Evolutionary conservation across 1,284 basidiomycete species (phyloP).

Genomic region (Limonomyces culmigenus): DNA sequence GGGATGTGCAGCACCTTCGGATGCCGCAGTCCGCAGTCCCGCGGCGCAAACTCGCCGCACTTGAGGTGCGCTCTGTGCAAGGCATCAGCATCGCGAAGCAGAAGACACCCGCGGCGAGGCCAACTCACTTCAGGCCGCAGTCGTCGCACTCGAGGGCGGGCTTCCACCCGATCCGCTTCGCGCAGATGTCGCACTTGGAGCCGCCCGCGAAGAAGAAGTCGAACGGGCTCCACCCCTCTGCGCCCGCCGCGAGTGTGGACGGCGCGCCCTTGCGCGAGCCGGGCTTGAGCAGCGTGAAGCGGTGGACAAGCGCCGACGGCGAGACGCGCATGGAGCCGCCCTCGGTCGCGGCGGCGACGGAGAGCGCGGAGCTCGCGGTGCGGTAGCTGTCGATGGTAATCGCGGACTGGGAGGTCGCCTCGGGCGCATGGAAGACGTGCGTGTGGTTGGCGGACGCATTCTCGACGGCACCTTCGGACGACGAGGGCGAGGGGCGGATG

Average conservation of each 20-base stretch:
- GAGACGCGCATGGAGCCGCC: slow-evolving; percentile 46
- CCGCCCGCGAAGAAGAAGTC: slow-evolving; percentile 62
- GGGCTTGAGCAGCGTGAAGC: slow-evolving; percentile 75
- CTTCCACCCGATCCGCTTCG: slow-evolving; percentile 72
- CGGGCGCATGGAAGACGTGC: slow-evolving; percentile 9
- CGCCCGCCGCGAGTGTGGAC: slow-evolving; percentile 7
- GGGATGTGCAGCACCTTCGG: no score
- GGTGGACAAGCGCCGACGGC: slow-evolving; percentile 43
- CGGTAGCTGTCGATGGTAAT: slow-evolving; percentile 53
- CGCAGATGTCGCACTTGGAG: slow-evolving; percentile 69
- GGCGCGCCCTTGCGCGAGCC: slow-evolving; percentile 36
- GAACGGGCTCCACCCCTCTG: slow-evolving; percentile 43
- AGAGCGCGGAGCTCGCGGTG: slow-evolving; percentile 37
- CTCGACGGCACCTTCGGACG: slow-evolving; percentile 4
- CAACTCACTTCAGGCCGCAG: slow-evolving; percentile 49
- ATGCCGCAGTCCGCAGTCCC: slow-evolving; percentile 47
- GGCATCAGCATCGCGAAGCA: slow-evolving; percentile 9
- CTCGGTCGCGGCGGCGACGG: slow-evolving; percentile 50
- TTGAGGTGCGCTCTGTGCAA: slow-evolving; percentile 55
- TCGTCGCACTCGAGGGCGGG: slow-evolving; percentile 80
- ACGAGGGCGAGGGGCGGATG: slow-evolving; percentile 31
- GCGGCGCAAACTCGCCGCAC: slow-evolving; percentile 66
- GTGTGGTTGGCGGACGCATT: no score
- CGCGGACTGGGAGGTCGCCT: slow-evolving; percentile 23
- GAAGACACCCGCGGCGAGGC: slow-evolving; percentile 2